A percentile compares a stretch with the other conserved stretches of the same genome.
These are phyloP conservation scores for Centrapalus pauciflorus DNA, from an alignment of 129 eudicot genomes.

Conservation along the genomic window DNA sequence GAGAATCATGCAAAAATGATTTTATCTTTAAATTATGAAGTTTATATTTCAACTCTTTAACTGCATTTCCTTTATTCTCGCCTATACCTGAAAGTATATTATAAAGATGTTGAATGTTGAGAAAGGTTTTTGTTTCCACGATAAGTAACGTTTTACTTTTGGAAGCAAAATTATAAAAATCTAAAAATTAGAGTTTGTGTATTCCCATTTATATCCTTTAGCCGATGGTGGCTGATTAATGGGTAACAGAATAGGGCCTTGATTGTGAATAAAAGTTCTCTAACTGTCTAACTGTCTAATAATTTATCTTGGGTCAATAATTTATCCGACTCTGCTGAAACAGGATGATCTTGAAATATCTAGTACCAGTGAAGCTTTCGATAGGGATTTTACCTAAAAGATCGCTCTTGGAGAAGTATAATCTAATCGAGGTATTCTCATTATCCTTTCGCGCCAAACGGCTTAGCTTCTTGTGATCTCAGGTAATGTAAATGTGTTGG, in stretches of 20 bases:
- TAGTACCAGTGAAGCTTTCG: slow-evolving; percentile 97
- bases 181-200: not conserved
- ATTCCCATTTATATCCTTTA: too few species aligned
- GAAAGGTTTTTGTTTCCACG: not conserved
- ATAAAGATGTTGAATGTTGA: not conserved
- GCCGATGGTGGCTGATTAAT: too few species aligned
- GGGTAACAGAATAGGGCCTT: too few species aligned
- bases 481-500: not conserved
- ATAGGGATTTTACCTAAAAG: slow-evolving; percentile 81
- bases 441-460: not conserved
- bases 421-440: slow-evolving; percentile 59
- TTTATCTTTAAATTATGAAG: not conserved
- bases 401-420: slow-evolving; percentile 64
- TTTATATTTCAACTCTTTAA: too few species aligned
- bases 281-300: too few species aligned
- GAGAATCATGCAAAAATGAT: not conserved
- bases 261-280: too few species aligned
- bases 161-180: not conserved
- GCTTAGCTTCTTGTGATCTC: not conserved
- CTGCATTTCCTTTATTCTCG: too few species aligned
- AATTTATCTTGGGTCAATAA: not conserved
- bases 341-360: slow-evolving; percentile 95
- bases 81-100: too few species aligned
- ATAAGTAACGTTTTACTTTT: not conserved
- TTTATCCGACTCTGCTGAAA: slow-evolving; percentile 9